Percentiles rank a stretch among this genome's conserved stretches.
phyloP scores from a whole-genome alignment of 768 basidiomycete species.

The Hydnomerulius pinastri region DNA sequence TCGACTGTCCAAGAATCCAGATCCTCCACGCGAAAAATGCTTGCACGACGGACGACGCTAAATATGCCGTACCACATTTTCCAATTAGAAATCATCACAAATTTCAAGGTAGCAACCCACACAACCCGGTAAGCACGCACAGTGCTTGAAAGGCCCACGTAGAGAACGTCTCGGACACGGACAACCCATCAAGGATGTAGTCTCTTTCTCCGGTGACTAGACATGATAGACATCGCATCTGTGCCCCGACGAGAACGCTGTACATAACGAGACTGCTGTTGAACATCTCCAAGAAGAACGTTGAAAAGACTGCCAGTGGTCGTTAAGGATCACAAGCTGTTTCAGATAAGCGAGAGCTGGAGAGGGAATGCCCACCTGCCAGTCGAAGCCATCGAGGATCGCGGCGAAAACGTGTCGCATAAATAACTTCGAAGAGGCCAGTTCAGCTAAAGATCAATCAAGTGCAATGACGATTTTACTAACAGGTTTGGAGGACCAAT shows the following conservation, averaged over 20 bases:
- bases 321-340: background rate
- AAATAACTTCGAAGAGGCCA: constrained; percentile 5
- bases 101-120: background rate
- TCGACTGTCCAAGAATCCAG: constrained; percentile 5
- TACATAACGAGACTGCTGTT: constrained; percentile 10
- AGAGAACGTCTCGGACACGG: constrained; percentile 1
- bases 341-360: background rate
- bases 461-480: background rate
- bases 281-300: constrained; percentile 8
- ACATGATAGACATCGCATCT: constrained; percentile 8
- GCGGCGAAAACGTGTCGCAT: constrained; percentile 4
- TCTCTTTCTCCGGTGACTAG: constrained; percentile 10
- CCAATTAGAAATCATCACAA: background rate
- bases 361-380: constrained; percentile 3
- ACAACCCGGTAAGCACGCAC: constrained; percentile 11
- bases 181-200: constrained; percentile 1
- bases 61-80: background rate
- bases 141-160: constrained; percentile 8
- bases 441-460: no score
- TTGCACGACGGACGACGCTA: constrained; percentile 8
- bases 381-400: constrained; percentile 6
- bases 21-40: constrained; percentile 12
- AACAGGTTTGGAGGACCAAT: constrained; percentile 8
- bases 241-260: constrained; percentile 3
- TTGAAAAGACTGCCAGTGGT: constrained; percentile 4